Evolutionary conservation across 1,139 yeast genomes (phyloP), one percentile per base, ranked within the genome.

Genomic region (Magnusiomyces tetraspermus): DNA sequence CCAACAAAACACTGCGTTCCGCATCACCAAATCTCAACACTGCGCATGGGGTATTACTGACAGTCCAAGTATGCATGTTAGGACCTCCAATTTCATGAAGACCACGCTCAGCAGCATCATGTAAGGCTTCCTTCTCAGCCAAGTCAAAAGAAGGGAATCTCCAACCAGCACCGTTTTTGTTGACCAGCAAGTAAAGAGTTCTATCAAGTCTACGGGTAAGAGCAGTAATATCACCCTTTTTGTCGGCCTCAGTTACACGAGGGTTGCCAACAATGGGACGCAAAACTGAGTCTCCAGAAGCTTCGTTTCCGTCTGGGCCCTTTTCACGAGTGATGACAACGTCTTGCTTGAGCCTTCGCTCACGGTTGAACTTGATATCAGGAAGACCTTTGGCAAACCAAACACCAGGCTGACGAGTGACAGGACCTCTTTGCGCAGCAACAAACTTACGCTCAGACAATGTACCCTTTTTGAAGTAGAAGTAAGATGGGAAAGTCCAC

Each of bases 401-500:
- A 46, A 86, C 82, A 59, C 82, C 85, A 28, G 88, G 85, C 59
- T 82, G 82, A 60, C 80, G 78, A 51, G 81, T 77, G 2, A 82
- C 78, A 10, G 96, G 95, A 52, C 83, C 83, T 56, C 76, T 76
- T 66, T 90, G 96, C 48, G 85, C 82, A 61, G 82, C 80, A 53
- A 82, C 72, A 70, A 82, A 92, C 63, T 80, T 80, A 67, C 89
- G 86, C 66, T 89, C 96, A 10, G 96, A 80, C 58, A 92, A 74
- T 1, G 97, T 85, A 58, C 97, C 97, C 61, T 79, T 84, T 67
- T 85, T 86, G 73, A 84, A 92, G 73, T 89, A 94, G 67, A 82
- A 90, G 79, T 90, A 89, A 61, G 84, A 82, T 4, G 98, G 97
- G 69, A 92, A 92, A 0, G 97, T 89, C 96, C 97, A 89, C 96